Base-by-base conservation (phyloP, 768 basidiomycete genomes). In the Phlegmacium glaucopus region DNA sequence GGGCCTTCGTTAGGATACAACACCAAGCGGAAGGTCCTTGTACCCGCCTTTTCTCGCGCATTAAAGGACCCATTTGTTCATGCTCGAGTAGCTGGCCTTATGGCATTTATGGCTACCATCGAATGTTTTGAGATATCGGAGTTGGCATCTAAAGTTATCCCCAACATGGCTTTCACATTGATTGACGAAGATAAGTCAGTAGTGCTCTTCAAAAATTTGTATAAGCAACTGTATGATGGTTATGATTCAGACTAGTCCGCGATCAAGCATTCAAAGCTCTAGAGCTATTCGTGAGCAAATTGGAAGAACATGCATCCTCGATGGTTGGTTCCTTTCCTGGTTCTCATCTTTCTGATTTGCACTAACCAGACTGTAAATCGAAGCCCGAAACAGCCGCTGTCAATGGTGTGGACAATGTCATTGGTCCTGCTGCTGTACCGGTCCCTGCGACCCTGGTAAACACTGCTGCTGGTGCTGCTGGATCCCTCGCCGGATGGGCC, bases 261-360 rank as follows among this genome's bases (percentile, higher is more conserved):
- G 94, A 97, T 66, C 95, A 97, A 59, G 95, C 91, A 2, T 97
- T 95, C 76, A 95, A 90, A 65, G 87, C 93, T 6, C 75, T 95
- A 45, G 90, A 91, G 36, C 69, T 95, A 40, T 94, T 96, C 59
- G 72, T 95, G 52, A 90, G 88, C 64, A 82, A 78, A 52, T 68
- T 97, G 25, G 92, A 96, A 60, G 77, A 71, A 7, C 78, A 96
- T 56, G 90, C 86, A 2, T 76, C 77, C 0, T 75, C 79, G 3
- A 89, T 99, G 94, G 94, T 93, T 44, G n/a, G 76, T 42, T 8
- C 34, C 18, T 32, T 49, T 25, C 7, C 26, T 28, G 22, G 22
- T 22, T 22, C 22, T 22, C 22, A 22, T 22, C n/a, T 22, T 5
- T 22, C 22, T 22, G 22, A 22, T 5, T 22, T 22, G 22, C 22